A percentile compares a stretch with the other conserved stretches of the same genome.
Evolutionary conservation across 2,329 filamentous ascomycete genomes (phyloP).

Genomic region (Colletotrichum chlorophyti): DNA sequence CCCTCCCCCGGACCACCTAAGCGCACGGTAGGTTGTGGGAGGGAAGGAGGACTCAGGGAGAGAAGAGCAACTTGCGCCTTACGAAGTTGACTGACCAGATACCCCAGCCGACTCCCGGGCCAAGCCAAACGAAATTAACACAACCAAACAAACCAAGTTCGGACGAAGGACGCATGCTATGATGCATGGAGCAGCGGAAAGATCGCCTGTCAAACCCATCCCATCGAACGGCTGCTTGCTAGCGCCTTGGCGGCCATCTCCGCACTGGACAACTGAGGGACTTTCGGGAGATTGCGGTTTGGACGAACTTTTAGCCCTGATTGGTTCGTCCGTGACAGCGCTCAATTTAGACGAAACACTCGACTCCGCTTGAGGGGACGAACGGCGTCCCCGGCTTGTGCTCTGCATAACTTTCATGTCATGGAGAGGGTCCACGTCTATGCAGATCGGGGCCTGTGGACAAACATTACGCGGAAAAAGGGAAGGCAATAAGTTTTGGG

Average conservation of each 20-base stretch:
- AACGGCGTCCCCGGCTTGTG: constrained; percentile 16
- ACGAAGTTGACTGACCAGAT: too few relatives aligned
- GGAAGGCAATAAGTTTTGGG: too few relatives aligned
- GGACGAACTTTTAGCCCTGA: constrained; percentile 6
- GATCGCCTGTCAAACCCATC: not conserved
- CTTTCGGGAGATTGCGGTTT: constrained; percentile 24
- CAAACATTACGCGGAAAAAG: too few relatives aligned
- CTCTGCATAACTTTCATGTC: not conserved
- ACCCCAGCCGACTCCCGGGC: too few relatives aligned
- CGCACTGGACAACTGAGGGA: constrained; percentile 12
- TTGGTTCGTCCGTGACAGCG: not conserved
- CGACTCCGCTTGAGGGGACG: constrained; percentile 8
- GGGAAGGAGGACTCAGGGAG: not conserved
- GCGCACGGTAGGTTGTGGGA: not conserved
- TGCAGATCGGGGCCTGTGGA: too few relatives aligned
- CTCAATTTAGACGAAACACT: constrained; percentile 26
- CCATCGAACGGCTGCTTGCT: too few relatives aligned
- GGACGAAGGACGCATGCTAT: not conserved
- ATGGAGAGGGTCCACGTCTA: too few relatives aligned
- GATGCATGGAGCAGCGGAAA: not conserved
- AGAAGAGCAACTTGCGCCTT: too few relatives aligned
- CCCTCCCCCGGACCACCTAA: constrained; percentile 3
- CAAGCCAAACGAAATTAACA: too few relatives aligned
- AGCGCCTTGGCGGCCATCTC: not conserved
- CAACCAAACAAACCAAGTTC: too few relatives aligned